Evolutionary conservation across 1,139 yeast genomes (phyloP).

Genomic region (Candida albicans): DNA sequence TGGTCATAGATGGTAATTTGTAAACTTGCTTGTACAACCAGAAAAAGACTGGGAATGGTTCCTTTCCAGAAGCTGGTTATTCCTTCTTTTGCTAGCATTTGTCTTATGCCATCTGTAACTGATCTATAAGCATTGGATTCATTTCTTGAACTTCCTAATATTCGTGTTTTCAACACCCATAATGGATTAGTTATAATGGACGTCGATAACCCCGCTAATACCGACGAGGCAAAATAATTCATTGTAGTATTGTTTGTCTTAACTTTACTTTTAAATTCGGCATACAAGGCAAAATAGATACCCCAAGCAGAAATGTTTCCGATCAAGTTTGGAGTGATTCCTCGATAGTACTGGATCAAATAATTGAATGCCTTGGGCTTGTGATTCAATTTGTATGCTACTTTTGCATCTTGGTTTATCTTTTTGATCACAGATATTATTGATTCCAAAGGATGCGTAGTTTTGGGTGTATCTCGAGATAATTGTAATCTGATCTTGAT

Average conservation of each 20-base stretch:
- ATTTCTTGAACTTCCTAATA: constrained; percentile 57
- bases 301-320: constrained; percentile 94
- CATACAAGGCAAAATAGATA: constrained; percentile 74
- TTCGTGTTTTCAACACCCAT: constrained; percentile 89
- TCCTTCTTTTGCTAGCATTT: constrained; percentile 64
- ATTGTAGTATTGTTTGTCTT: constrained; percentile 21
- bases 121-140: constrained; percentile 57
- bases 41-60: constrained; percentile 73
- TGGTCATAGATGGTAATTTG: constrained; percentile 87
- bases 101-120: constrained; percentile 51
- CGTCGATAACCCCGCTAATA: constrained; percentile 71
- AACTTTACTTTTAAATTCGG: constrained; percentile 47
- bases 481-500: constrained; percentile 78
- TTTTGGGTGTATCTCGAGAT: constrained; percentile 9
- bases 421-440: constrained; percentile 19
- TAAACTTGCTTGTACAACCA: constrained; percentile 84
- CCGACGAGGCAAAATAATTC: constrained; percentile 37
- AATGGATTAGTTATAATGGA: constrained; percentile 83
- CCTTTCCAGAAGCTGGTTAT: constrained; percentile 78
- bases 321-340: constrained; percentile 72
- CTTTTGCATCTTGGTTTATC: constrained; percentile 18
- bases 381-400: neutral
- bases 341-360: constrained; percentile 55
- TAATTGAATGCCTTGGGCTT: constrained; percentile 7
- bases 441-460: constrained; percentile 12